These are phyloP conservation scores for Aspergillus pseudotamarii DNA, from an alignment of 2,329 filamentous ascomycete species.

Conservation along the genomic window DNA sequence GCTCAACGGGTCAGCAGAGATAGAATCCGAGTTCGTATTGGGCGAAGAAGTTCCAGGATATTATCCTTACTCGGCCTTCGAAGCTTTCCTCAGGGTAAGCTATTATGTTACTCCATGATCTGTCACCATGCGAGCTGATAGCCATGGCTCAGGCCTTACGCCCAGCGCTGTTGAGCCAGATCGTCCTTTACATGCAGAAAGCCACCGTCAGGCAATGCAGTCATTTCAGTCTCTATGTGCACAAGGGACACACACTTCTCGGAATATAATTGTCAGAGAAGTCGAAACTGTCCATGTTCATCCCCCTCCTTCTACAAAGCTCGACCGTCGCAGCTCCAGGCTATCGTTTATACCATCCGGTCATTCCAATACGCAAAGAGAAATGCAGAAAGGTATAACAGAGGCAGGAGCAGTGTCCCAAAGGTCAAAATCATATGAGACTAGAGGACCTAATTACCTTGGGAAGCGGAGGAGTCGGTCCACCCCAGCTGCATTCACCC, in stretches of 20 bases:
- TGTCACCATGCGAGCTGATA: neutral
- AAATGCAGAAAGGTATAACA: neutral
- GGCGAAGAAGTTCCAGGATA: conserved; percentile 39
- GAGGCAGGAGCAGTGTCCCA: neutral
- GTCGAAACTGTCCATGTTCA: neutral
- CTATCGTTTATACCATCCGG: neutral
- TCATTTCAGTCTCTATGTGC: conserved; percentile 1
- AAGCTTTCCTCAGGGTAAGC: conserved; percentile 29
- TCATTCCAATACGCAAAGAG: neutral
- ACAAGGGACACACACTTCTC: neutral
- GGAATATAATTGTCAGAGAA: neutral
- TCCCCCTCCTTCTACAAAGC: neutral
- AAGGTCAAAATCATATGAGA: neutral
- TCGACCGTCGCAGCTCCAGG: neutral
- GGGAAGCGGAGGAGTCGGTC: conserved; percentile 24
- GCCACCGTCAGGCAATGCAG: neutral
- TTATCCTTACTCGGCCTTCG: conserved; percentile 39
- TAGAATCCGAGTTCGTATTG: conserved; percentile 35
- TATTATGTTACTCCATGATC: neutral
- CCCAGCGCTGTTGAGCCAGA: neutral
- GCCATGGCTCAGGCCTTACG: neutral
- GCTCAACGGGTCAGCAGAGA: conserved; percentile 21
- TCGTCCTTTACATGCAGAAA: neutral
- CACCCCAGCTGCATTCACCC: conserved; percentile 33
- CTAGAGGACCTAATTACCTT: neutral